These are phyloP conservation scores for Westerdykella sp. DNA, from an alignment of 2,329 filamentous ascomycete species.

Conservation along the genomic window DNA sequence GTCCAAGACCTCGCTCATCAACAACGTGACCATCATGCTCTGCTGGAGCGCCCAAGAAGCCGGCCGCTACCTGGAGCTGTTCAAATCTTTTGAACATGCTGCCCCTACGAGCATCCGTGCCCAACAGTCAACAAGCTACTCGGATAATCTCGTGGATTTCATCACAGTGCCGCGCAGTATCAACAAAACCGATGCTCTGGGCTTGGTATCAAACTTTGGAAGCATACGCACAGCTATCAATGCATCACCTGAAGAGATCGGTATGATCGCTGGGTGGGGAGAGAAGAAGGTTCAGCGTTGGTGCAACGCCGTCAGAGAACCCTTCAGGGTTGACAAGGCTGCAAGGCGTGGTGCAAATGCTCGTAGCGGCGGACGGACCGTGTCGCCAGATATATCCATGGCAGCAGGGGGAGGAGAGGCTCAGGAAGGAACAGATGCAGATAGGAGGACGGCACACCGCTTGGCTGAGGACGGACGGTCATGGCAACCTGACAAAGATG, in stretches of 20 bases:
- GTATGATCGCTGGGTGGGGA: constrained; percentile 84
- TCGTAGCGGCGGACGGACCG: constrained; percentile 22
- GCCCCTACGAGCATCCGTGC: constrained; percentile 76
- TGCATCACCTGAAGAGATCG: constrained; percentile 77
- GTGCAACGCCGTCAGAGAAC: constrained; percentile 74
- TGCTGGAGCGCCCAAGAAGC: constrained; percentile 95
- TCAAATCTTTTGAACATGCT: constrained; percentile 90
- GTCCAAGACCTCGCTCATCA: constrained; percentile 85
- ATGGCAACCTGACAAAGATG: constrained; percentile 33
- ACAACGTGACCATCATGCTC: constrained; percentile 84
- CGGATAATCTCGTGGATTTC: constrained; percentile 84
- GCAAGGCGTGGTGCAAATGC: constrained; percentile 48
- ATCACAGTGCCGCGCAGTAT: constrained; percentile 83
- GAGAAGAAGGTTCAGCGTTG: constrained; percentile 89
- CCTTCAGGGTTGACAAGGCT: constrained; percentile 70
- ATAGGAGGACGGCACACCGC: constrained; percentile 31
- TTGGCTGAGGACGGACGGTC: constrained; percentile 24
- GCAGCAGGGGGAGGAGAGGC: constrained; percentile 15
- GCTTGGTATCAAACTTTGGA: constrained; percentile 85
- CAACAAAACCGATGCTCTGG: constrained; percentile 91
- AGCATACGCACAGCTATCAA: constrained; percentile 82
- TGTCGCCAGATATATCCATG: constrained; percentile 22
- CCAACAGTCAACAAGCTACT: constrained; percentile 75
- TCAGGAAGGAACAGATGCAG: constrained; percentile 25
- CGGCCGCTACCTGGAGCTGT: constrained; percentile 86